Evolutionary conservation across 139 green algal genomes (phyloP).

Genomic region (Micractinium conductrix): DNA sequence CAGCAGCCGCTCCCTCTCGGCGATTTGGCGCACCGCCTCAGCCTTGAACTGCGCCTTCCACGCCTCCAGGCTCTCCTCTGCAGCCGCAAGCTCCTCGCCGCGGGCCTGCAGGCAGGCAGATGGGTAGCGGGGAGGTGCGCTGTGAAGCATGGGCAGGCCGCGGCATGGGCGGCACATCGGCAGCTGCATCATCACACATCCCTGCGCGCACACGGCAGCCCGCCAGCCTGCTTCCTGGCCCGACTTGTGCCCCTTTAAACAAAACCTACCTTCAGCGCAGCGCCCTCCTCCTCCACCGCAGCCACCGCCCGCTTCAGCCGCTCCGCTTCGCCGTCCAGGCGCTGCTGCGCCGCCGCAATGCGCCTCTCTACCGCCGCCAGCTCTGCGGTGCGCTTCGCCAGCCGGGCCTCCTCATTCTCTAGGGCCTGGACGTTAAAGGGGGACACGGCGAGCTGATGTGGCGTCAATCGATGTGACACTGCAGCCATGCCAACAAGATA

Average conservation of each 20-base stretch:
- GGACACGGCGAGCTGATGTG: too few relatives aligned
- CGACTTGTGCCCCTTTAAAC: not conserved
- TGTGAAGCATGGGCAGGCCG: not conserved
- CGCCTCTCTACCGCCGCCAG: conserved; percentile 15
- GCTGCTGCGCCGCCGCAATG: conserved; percentile 18
- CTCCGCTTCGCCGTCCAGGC: conserved; percentile 42
- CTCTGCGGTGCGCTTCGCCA: conserved; percentile 28
- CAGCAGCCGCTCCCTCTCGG: conserved; percentile 49
- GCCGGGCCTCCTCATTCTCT: conserved; percentile 18
- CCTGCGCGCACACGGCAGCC: too few relatives aligned
- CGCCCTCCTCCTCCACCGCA: conserved; percentile 45
- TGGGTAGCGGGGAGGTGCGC: not conserved
- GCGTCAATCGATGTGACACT: too few relatives aligned
- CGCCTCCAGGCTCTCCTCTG: conserved; percentile 54
- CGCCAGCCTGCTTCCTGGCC: not conserved
- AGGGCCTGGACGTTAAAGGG: not conserved
- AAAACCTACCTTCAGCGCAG: conserved; percentile 37
- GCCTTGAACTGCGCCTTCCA: conserved; percentile 59
- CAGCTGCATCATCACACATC: too few relatives aligned
- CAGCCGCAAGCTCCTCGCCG: conserved; percentile 45
- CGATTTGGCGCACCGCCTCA: conserved; percentile 55
- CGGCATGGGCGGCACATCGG: too few relatives aligned
- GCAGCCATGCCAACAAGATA: too few relatives aligned
- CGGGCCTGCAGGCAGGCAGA: conserved; percentile 16
- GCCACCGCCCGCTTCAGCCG: conserved; percentile 28